Percentiles rank a stretch among this genome's conserved stretches.
Evolutionary conservation across 768 basidiomycete genomes (phyloP).

Genomic region (Suillus variegatus): DNA sequence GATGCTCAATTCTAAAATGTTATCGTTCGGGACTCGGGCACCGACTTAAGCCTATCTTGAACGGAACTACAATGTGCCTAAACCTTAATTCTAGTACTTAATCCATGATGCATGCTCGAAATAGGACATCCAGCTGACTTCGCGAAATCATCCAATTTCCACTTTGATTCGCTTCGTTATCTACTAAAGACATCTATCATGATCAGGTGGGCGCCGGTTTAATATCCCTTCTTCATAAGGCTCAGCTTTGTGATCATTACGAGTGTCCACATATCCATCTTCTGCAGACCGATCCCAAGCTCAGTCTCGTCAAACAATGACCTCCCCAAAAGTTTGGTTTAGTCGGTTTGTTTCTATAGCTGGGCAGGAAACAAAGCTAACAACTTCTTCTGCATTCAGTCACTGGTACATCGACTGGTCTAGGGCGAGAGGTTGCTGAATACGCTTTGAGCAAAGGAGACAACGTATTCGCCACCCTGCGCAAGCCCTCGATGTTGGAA

Average conservation of each 20-base stretch:
- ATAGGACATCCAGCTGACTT: no score
- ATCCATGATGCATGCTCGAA: no score
- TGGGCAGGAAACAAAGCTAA: not conserved
- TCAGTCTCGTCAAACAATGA: conserved; percentile 6
- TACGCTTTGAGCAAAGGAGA: conserved; percentile 40
- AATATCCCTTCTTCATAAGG: not conserved
- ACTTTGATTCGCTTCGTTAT: not conserved
- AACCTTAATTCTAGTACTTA: no score
- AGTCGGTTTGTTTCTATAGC: conserved; percentile 11
- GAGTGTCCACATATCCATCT: not conserved
- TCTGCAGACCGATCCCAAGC: not conserved
- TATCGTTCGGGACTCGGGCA: not conserved
- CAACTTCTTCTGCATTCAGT: conserved; percentile 26
- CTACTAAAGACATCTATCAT: no score
- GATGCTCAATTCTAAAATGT: not conserved
- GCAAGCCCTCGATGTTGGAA: conserved; percentile 37
- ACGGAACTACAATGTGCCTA: no score
- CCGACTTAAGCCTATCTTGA: no score
- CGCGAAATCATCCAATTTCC: no score
- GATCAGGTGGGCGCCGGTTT: not conserved
- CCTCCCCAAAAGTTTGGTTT: conserved; percentile 24
- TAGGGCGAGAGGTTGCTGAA: conserved; percentile 39
- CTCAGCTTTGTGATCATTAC: not conserved
- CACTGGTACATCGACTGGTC: conserved; percentile 42
- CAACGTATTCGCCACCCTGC: conserved; percentile 44